Percentiles rank a stretch among this genome's conserved stretches.
Evolutionary conservation across 164 flowering plant species (phyloP).

Genomic region (Akebia trifoliata): DNA sequence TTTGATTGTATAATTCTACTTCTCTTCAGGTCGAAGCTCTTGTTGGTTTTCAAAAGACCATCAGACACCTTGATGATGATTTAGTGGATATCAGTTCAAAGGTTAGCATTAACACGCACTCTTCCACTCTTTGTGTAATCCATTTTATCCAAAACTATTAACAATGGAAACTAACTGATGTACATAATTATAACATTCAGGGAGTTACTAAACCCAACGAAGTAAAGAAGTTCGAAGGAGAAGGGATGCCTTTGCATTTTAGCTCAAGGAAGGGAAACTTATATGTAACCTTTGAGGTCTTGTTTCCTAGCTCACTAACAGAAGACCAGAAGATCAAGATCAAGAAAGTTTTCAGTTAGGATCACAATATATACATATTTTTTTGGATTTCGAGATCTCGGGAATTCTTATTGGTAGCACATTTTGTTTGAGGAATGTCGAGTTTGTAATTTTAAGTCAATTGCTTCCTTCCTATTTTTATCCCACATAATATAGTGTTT

Average conservation of each 20-base stretch:
- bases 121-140: not conserved
- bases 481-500: too few relatives aligned
- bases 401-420: too few relatives aligned
- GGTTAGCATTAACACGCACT: constrained; percentile 33
- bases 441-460: too few relatives aligned
- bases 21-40: constrained; percentile 80
- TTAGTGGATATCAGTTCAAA: constrained; percentile 66
- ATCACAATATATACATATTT: not conserved
- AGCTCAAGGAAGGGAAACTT: constrained; percentile 88
- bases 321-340: constrained; percentile 82
- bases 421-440: too few relatives aligned
- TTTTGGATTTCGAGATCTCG: not conserved
- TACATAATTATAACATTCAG: constrained; percentile 28
- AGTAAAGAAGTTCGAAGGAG: constrained; percentile 81
- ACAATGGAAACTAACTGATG: not conserved
- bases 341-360: constrained; percentile 55
- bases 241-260: constrained; percentile 88
- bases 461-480: too few relatives aligned
- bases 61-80: constrained; percentile 88
- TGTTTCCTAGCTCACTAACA: constrained; percentile 73
- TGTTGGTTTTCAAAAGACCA: constrained; percentile 87
- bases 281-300: constrained; percentile 74
- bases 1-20: too few relatives aligned
- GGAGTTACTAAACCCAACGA: constrained; percentile 90
- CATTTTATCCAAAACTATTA: not conserved